Evolutionary conservation across 78 protist species (phyloP), one percentile per base, ranked within the genome.

Genomic region (Planoprotostelium fungivorum): DNA sequence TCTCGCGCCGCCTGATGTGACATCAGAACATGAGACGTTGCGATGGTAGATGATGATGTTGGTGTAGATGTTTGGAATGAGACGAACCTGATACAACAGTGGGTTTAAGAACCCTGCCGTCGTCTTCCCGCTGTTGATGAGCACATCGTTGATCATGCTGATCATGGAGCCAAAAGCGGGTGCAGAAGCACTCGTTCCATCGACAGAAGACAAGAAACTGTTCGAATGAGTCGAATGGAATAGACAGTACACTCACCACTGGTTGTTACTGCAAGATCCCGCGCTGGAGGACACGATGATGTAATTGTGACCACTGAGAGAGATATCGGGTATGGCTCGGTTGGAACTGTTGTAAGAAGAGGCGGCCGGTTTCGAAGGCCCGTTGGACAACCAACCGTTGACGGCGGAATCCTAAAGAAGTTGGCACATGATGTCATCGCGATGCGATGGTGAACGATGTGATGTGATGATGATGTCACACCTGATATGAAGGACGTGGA

Each of bases 91-190:
- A 86, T 96, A 96, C 36, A 96, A 85, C 87, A 91, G 37, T 38
- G 97, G 97, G 89, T 94, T 94, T 73, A 96, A 38, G 94, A 93
- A 92, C 37, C 97, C 97, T 0, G 93, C 89, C 85, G 90, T 83
- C 34, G 91, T 0, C 84, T 84, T 88, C 63, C 93, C 93, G 1
- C 31, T 29, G 38, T 38, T 28, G 35, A 94, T 34, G 28, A 93
- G 90, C 29, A 88, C 83, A 73, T 96, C 97, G 92, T 96, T 96
- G 84, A 96, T 88, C 31, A 90, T 37, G 0, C 96, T 36, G 37
- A 96, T n/a, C 35, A 96, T 34, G 86, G 93, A 95, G 1, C 95
- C 95, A 16, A 91, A 86, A 0, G 95, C 84, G 36, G 97, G 97
- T 37, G 95, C 36, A 35, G 95, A 35, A 38, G 93, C 87, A 10